phyloP scores from a whole-genome alignment of 176 grass and related monocot genomes.

The Puya raimondii region DNA sequence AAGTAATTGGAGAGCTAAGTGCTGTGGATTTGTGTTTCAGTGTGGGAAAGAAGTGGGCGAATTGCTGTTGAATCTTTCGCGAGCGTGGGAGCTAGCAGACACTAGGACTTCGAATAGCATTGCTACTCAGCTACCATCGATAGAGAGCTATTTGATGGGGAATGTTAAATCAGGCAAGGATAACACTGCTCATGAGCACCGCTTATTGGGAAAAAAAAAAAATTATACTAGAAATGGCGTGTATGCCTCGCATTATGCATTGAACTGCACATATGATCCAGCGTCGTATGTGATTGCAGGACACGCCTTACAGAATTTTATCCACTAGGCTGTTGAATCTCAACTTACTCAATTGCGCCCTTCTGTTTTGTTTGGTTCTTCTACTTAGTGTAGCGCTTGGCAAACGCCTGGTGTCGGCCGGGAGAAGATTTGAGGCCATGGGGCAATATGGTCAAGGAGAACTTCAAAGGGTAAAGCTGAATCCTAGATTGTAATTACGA shows the following conservation, averaged over 20 bases:
- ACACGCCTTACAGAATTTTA: no score
- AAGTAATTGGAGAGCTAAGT: background rate
- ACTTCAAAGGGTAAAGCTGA: slow-evolving; percentile 45
- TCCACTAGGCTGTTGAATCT: no score
- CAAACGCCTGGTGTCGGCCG: slow-evolving; percentile 67
- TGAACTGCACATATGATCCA: no score
- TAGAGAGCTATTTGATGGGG: slow-evolving; percentile 42
- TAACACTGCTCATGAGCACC: background rate
- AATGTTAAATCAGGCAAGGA: slow-evolving; percentile 70
- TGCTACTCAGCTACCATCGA: slow-evolving; percentile 46
- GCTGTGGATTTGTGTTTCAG: slow-evolving; percentile 17
- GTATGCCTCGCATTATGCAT: no score
- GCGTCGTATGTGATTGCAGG: no score
- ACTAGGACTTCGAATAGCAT: slow-evolving; percentile 57
- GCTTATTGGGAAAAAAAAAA: no score
- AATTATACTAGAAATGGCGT: no score
- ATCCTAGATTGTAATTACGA: background rate
- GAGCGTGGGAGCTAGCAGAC: slow-evolving; percentile 69
- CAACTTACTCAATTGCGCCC: background rate
- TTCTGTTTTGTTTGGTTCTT: slow-evolving; percentile 10
- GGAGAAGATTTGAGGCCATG: slow-evolving; percentile 72
- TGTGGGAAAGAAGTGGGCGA: slow-evolving; percentile 73
- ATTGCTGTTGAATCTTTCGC: slow-evolving; percentile 57
- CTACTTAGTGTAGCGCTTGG: slow-evolving; percentile 71
- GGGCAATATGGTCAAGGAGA: slow-evolving; percentile 67